Base-by-base conservation (phyloP, 805 yeast genomes). In the Lipomyces anomalus region DNA sequence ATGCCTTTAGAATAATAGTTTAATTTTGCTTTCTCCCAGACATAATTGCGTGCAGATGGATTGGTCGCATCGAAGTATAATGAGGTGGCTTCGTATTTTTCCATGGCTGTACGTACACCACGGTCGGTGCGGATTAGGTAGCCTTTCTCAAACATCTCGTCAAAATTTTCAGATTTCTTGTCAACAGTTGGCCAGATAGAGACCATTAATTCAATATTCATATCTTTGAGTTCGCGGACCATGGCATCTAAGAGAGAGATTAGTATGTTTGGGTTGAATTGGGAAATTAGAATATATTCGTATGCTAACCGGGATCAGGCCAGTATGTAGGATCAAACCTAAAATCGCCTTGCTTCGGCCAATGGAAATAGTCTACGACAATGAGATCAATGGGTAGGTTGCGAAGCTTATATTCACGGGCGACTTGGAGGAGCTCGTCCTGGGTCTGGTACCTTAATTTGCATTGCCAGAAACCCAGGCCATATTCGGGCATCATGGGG, bases 101-200 rank as follows among this genome's bases (percentile, higher is more conserved):
- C 52, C 54, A 46, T 49, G 13, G 40, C 45, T 22, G 40, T 43
- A 21, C 48, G 44, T 22, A 50, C 23, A 18, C 56, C 56, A 16
- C 54, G 46, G 34, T 46, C 54, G 17, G 52, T 24, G n/a, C 48
- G 53, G 33, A 52, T 47, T 20, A 52, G 43, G 17, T 22, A 36
- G 7, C 56, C 56, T 22, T 44, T 50, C 40, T 46, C 52, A 23
- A 49, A 33, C 56, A 52, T 52, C 22, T 52, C 56, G 21, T 40
- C 16, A 24, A 22, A 52, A 39, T 52, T 52, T 37, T 49, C 54
- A 34, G 44, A 40, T 11, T 43, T 36, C 23, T 48, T 38, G 38
- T 52, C 56, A 9, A 52, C 54, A 4, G 51, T 46, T 23, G 56
- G 56, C 56, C 56, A 52, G 38, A 52, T 46, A 7, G 56, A 52